These are phyloP conservation scores for Trametes meyenii DNA, from an alignment of 768 basidiomycete species.

Conservation along the genomic window DNA sequence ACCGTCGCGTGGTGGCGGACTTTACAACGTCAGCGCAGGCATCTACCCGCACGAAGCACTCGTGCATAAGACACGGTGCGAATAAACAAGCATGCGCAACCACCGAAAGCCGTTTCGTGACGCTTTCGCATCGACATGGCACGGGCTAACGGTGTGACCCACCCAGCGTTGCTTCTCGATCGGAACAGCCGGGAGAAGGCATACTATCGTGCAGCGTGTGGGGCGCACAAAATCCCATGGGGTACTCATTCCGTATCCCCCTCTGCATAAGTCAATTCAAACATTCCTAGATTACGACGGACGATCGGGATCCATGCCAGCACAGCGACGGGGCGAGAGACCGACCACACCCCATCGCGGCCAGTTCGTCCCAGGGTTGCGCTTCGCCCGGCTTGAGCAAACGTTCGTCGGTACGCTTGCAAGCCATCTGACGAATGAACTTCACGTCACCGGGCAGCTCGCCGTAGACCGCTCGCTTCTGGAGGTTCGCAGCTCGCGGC, in stretches of 20 bases:
- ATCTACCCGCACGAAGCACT: too few relatives aligned
- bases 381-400: not conserved
- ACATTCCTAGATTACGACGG: slow-evolving; percentile 24
- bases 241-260: not conserved
- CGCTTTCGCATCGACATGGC: not conserved
- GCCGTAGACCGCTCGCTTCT: not conserved
- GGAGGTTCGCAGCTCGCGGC: slow-evolving; percentile 1
- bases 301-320: not conserved
- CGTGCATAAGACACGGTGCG: too few relatives aligned
- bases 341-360: not conserved
- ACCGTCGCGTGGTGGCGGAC: too few relatives aligned
- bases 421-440: not conserved
- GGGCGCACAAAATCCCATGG: not conserved
- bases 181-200: slow-evolving; percentile 4
- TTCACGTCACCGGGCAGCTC: not conserved
- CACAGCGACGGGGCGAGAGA: not conserved
- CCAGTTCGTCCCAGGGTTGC: slow-evolving; percentile 10
- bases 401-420: not conserved
- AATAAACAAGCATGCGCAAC: too few relatives aligned
- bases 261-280: slow-evolving; percentile 21
- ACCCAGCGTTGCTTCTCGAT: slow-evolving; percentile 2
- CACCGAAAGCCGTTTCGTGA: not conserved
- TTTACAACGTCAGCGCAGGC: too few relatives aligned
- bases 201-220: not conserved
- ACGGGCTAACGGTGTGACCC: not conserved